phyloP scores from a whole-genome alignment of 495 filamentous ascomycete species.

The Penicillium pulvis region DNA sequence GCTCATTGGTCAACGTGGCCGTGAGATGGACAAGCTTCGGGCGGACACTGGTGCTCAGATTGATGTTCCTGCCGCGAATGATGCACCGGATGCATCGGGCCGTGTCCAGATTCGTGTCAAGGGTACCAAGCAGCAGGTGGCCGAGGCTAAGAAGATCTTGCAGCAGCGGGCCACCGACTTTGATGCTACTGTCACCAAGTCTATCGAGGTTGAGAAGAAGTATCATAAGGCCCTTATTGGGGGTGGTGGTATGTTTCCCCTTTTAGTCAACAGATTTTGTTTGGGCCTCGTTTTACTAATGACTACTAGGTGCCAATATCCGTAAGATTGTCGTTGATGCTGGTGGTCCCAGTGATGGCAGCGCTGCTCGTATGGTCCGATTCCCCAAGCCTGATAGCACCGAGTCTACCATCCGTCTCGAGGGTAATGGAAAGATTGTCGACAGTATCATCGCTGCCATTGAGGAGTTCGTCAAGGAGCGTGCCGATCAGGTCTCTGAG shows the following conservation, averaged over 20 bases:
- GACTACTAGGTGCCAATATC: conserved; percentile 72
- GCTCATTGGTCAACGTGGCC: conserved; percentile 85
- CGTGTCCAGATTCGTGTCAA: conserved; percentile 83
- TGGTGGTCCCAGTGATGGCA: conserved; percentile 82
- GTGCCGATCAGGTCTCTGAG: conserved; percentile 74
- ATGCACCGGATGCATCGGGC: conserved; percentile 60
- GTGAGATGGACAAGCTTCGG: conserved; percentile 87
- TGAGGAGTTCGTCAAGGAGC: conserved; percentile 72
- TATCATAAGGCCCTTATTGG: conserved; percentile 92
- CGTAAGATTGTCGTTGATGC: conserved; percentile 84
- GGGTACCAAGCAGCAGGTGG: conserved; percentile 87
- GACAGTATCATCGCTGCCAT: conserved; percentile 87
- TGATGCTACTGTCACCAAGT: conserved; percentile 81
- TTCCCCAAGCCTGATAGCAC: conserved; percentile 79
- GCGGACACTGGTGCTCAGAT: conserved; percentile 81
- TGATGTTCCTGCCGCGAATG: conserved; percentile 74
- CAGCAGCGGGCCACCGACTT: conserved; percentile 81
- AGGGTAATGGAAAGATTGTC: conserved; percentile 79
- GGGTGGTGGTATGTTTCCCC: conserved; percentile 66
- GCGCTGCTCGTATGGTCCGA: conserved; percentile 81
- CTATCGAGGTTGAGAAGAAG: conserved; percentile 85
- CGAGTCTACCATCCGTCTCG: conserved; percentile 83
- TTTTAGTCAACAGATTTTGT: background rate
- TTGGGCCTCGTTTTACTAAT: conserved; percentile 34
- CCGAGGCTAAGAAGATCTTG: conserved; percentile 83